phyloP scores from a whole-genome alignment of 371 early-diverging fungal genomes.

The Chytridium lagenaria region DNA sequence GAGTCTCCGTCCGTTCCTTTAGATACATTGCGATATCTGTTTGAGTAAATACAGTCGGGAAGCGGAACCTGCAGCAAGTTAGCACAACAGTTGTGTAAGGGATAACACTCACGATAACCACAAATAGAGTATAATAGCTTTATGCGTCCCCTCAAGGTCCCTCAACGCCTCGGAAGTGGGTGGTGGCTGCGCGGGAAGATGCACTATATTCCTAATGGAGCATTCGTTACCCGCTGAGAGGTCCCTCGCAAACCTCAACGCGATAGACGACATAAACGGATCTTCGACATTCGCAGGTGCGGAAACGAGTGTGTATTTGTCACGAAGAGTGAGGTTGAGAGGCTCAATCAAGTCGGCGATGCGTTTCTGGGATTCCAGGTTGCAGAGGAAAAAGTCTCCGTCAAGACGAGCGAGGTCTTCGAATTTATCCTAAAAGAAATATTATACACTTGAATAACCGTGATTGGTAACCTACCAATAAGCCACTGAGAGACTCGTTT shows the following conservation, averaged over 20 bases:
- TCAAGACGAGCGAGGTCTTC: slow-evolving; percentile 70
- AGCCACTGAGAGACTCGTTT: slow-evolving; percentile 61
- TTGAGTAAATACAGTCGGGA: slow-evolving; percentile 39
- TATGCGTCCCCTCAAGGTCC: slow-evolving; percentile 73
- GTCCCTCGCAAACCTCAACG: slow-evolving; percentile 36
- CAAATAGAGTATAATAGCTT: slow-evolving; percentile 79
- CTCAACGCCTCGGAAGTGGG: slow-evolving; percentile 48
- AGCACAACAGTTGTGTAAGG: neutral
- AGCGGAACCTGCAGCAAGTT: slow-evolving; percentile 34
- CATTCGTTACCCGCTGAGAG: slow-evolving; percentile 51
- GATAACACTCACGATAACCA: slow-evolving; percentile 68
- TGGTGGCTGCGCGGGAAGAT: slow-evolving; percentile 54
- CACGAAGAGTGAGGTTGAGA: slow-evolving; percentile 42
- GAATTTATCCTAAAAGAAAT: slow-evolving; percentile 50
- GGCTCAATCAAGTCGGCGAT: slow-evolving; percentile 72
- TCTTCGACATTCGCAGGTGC: slow-evolving; percentile 42
- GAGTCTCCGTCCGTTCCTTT: slow-evolving; percentile 27
- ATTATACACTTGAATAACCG: neutral
- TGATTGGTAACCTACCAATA: slow-evolving; percentile 57
- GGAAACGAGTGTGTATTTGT: slow-evolving; percentile 46
- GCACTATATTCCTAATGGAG: slow-evolving; percentile 56
- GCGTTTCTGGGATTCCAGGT: slow-evolving; percentile 65
- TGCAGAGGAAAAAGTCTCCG: slow-evolving; percentile 80
- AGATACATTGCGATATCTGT: slow-evolving; percentile 25
- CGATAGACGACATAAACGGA: neutral